These are phyloP conservation scores for Aureobasidium leucospermi DNA, from an alignment of 2,329 filamentous ascomycete genomes.

Conservation along the genomic window DNA sequence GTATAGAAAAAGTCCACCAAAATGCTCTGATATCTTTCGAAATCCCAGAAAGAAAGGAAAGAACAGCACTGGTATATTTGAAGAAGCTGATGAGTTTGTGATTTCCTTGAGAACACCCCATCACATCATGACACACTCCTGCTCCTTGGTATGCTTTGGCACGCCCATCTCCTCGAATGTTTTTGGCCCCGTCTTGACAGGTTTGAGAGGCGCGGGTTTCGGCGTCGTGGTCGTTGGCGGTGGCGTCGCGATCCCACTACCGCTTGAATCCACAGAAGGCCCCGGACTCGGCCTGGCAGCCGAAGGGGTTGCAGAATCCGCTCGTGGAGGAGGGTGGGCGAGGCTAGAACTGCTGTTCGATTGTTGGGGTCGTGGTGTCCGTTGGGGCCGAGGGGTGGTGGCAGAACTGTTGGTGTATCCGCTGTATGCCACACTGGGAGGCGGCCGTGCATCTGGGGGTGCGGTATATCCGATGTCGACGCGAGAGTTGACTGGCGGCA, in stretches of 20 bases:
- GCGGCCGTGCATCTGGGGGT: constrained; percentile 37
- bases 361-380: neutral
- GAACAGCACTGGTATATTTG: no score
- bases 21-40: no score
- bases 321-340: neutral
- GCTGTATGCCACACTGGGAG: constrained; percentile 21
- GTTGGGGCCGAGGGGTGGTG: neutral
- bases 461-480: constrained; percentile 37
- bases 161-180: constrained; percentile 99
- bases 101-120: neutral
- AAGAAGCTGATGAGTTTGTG: no score
- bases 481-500: constrained; percentile 16
- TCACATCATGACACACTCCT: constrained; percentile 63
- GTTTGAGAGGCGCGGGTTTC: neutral
- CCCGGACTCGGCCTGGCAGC: neutral
- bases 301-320: neutral
- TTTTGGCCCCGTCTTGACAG: constrained; percentile 63
- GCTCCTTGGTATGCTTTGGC: constrained; percentile 71
- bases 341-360: neutral
- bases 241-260: neutral
- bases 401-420: no score
- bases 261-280: neutral
- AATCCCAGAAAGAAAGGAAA: no score
- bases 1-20: no score
- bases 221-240: neutral